Evolutionary conservation across 192 early-diverging fungal genomes (phyloP), one percentile per base, ranked within the genome.

Genomic region (Tieghemiomyces parasiticus): DNA sequence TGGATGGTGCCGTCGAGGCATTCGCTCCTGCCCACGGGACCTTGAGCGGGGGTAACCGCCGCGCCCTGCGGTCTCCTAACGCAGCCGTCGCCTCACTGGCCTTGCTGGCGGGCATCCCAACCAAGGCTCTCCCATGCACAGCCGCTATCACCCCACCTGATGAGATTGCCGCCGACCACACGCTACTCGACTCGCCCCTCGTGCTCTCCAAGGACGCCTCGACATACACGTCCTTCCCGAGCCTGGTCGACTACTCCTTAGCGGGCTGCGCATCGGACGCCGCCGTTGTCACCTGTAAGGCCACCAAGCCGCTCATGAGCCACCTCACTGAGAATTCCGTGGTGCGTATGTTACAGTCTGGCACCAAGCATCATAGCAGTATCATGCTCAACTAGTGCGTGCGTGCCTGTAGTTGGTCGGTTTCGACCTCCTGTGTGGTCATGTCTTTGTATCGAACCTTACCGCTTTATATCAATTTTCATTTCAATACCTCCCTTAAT

Each of bases 131-230:
- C 26, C 48, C 48, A 22, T 12, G 9, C 6, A 9, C 48, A 4
- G 10, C 48, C 10, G n/a, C 48, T n/a, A n/a, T 50, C 6, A 50
- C 48, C 6, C 20, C 48, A 4, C 48, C 20, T n/a, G 22, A 8
- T n/a, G 20, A n/a, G 10, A 50, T n/a, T 4, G 26, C 48, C 48
- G 22, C 38, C 38, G 38, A 42, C 38, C 38, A 50, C n/a, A 50
- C 48, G 22, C 20, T 28, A 25, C 22, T 28, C 48, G 48, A 50
- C 48, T 25, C 48, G 6, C 26, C 48, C 9, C 22, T 50, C 20
- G 48, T 50, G 48, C 22, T 50, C 6, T 50, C 48, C 26, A 50
- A 28, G 48, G 48, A 50, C n/a, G 48, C 22, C 10, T 50, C 48
- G 48, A 50, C n/a, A 8, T 50, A 50, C 26, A 50, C 48, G 6